These are phyloP conservation scores for Fusarium illudens DNA, from an alignment of 2,329 filamentous ascomycete genomes.

Conservation along the genomic window DNA sequence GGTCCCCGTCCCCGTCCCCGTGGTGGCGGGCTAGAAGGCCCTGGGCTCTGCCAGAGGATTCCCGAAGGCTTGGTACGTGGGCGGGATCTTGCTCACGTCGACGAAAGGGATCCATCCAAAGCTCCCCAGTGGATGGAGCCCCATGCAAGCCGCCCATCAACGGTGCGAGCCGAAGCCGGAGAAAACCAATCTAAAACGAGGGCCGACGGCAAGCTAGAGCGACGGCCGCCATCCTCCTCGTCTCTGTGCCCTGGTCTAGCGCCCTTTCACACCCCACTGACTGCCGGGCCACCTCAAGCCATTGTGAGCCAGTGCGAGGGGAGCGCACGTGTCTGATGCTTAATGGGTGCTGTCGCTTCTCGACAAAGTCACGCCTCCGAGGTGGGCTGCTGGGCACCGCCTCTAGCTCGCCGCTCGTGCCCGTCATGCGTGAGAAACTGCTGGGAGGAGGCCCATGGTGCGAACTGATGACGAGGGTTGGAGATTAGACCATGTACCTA, in stretches of 20 bases:
- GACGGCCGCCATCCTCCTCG: conserved; percentile 27
- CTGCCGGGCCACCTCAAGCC: conserved; percentile 27
- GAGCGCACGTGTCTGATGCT: conserved; percentile 48
- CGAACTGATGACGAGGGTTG: conserved; percentile 28
- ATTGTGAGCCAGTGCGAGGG: conserved; percentile 27
- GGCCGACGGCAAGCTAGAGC: conserved; percentile 41
- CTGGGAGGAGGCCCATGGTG: conserved; percentile 10
- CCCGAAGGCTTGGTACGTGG: conserved; percentile 44
- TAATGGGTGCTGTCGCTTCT: conserved; percentile 42
- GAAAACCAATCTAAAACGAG: conserved; percentile 46
- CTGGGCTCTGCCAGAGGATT: conserved; percentile 31
- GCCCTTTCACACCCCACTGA: conserved; percentile 31
- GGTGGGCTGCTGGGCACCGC: conserved; percentile 22
- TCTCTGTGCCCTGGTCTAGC: conserved; percentile 37
- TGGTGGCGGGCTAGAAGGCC: conserved; percentile 28
- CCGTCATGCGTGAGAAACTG: conserved; percentile 15
- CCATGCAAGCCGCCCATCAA: conserved; percentile 46
- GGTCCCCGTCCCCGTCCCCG: conserved; percentile 3
- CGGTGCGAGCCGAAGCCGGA: conserved; percentile 51
- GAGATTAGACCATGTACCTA: conserved; percentile 38
- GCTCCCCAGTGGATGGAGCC: conserved; percentile 35
- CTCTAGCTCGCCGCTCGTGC: conserved; percentile 25
- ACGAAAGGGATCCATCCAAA: conserved; percentile 36
- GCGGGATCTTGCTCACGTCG: conserved; percentile 40
- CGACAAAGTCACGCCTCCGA: conserved; percentile 29